Percentiles rank a stretch among this genome's conserved stretches.
Conservation (phyloP, 78 protist genomes). For the Dictyostelium discoideum region dicty_2.7 NC_007089.4:1857501-1858000, state of each 20-base stretch:
- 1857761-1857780: background rate
- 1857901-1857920: conserved; percentile 25
- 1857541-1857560: conserved; percentile 14
- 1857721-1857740: conserved; percentile 5
- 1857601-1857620: conserved; percentile 13
- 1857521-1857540: background rate
- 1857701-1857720: background rate
- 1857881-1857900: conserved; percentile 20
- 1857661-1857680: conserved; percentile 33
- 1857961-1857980: conserved; percentile 1
- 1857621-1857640: background rate
- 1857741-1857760: conserved; percentile 3
- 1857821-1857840: background rate
- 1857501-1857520: background rate
- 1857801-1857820: conserved; percentile 39
- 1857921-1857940: conserved; percentile 33
- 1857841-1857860: background rate
- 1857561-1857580: conserved; percentile 49
- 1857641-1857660: background rate
- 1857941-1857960: conserved; percentile 45
- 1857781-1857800: background rate
- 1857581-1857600: conserved; percentile 41
- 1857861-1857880: background rate
- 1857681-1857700: conserved; percentile 36
- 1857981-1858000: conserved; percentile 32